These are phyloP conservation scores for Diplocarpon mali DNA, from an alignment of 2,329 filamentous ascomycete species.

Conservation along the genomic window DNA sequence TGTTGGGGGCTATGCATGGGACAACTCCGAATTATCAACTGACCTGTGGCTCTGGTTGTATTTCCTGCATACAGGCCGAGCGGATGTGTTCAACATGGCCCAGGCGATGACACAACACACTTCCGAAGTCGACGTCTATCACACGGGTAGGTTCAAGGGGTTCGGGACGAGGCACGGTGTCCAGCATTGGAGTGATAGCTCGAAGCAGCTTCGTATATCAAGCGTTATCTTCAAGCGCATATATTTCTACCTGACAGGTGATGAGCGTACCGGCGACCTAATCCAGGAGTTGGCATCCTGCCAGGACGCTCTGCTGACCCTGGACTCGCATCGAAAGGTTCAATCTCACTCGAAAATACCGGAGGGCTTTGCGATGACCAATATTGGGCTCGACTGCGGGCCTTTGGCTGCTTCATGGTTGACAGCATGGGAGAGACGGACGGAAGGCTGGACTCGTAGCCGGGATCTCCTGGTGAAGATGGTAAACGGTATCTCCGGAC, in stretches of 20 bases:
- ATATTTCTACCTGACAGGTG: constrained; percentile 33
- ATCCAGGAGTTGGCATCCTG: constrained; percentile 33
- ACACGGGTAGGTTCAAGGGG: constrained; percentile 44
- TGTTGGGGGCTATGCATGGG: constrained; percentile 53
- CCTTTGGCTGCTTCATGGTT: constrained; percentile 36
- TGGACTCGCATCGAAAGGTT: constrained; percentile 49
- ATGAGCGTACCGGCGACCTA: constrained; percentile 16
- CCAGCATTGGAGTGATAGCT: constrained; percentile 49
- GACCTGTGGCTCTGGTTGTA: constrained; percentile 53
- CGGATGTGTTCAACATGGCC: constrained; percentile 46
- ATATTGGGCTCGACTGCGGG: constrained; percentile 13
- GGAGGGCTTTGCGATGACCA: constrained; percentile 10
- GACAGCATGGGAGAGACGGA: constrained; percentile 2
- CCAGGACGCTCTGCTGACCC: constrained; percentile 38
- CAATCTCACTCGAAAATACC: constrained; percentile 38
- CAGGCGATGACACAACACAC: constrained; percentile 47
- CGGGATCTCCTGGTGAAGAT: neutral
- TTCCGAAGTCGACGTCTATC: constrained; percentile 51
- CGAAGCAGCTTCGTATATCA: constrained; percentile 51
- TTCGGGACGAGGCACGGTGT: constrained; percentile 52
- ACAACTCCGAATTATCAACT: constrained; percentile 51
- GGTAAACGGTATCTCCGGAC: neutral
- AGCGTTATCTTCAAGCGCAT: constrained; percentile 44
- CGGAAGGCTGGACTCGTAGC: neutral
- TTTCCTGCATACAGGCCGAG: constrained; percentile 46